Base-by-base conservation (phyloP, 2,329 filamentous ascomycete species). In the Fusarium foetens region DNA sequence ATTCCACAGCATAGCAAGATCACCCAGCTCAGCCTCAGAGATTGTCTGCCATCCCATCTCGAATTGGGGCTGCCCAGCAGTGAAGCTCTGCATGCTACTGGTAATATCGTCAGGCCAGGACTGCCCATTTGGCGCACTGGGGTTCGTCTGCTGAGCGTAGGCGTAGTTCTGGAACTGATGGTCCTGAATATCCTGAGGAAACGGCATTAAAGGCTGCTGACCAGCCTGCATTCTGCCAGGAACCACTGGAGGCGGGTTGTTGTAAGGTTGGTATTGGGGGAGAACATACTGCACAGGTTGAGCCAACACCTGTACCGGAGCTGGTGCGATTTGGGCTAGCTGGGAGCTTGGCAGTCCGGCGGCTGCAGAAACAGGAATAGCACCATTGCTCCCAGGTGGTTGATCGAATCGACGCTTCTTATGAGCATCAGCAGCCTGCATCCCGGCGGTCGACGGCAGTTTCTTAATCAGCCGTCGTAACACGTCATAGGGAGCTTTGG, bases 1-100 rank as follows among this genome's bases (percentile, higher is more conserved):
- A 31, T 68, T 68, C 65, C 66, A 68, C n/a, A 68, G 4, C 65
- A 69, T 68, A 4, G 65, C 66, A 17, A 68, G 45, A 35, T 68
- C 66, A 5, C 65, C 66, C 4, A 68, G 16, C 17, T 69, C 66
- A 12, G 59, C 59, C 4, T 69, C 66, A 9, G 66, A 69, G 3
- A 69, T 64, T 1, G 42, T 27, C 11, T 69, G 51, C n/a, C 66
- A 68, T 38, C 45, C 58, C 65, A 68, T 64, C 0, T 68, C 51
- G 1, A 45, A 14, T 4, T 49, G 39, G 1, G n/a, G 45, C 27
- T 52, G 39, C 14, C 19, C 58, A 52, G 35, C 11, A 8, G 58
- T 29, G 4, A 48, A 42, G 16, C 51, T 52, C 36, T 69, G 58
- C 21, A 64, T 35, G 10, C n/a, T 25, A 8, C 21, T 45, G 3